Percentiles rank a stretch among this genome's conserved stretches.
Evolutionary conservation across 768 basidiomycete genomes (phyloP).

Genomic region (Rhodotorula sphaerocarpa): DNA sequence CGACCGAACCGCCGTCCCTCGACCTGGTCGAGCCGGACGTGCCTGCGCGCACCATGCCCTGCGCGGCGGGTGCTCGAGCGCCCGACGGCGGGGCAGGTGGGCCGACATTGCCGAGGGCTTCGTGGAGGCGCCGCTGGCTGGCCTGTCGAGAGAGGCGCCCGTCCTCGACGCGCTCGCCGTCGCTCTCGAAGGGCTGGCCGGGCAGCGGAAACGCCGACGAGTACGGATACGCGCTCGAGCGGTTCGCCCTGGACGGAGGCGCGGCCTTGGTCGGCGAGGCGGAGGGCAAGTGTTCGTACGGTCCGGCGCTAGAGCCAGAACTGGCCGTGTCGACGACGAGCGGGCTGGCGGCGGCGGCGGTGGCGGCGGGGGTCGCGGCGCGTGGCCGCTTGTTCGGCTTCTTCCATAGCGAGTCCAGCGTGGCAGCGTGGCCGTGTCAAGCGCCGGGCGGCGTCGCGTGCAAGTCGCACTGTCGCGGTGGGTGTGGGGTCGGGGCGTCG

Average conservation of each 20-base stretch:
- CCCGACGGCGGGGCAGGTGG: not conserved
- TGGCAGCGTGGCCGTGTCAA: not conserved
- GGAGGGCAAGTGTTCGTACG: conserved; percentile 28
- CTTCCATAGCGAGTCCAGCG: conserved; percentile 22
- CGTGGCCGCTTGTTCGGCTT: conserved; percentile 13
- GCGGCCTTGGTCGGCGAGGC: conserved; percentile 16
- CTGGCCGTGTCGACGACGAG: conserved; percentile 1
- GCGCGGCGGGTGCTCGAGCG: not conserved
- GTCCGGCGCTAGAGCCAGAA: conserved; percentile 10
- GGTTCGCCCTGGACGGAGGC: not conserved
- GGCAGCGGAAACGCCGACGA: conserved; percentile 17
- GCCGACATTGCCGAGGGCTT: conserved; percentile 18
- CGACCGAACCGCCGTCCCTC: not conserved
- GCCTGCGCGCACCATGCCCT: no score
- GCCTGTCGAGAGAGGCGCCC: not conserved
- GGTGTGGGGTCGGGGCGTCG: no score
- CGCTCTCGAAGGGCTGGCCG: not conserved
- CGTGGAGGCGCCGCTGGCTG: conserved; percentile 11
- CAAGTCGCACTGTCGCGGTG: no score
- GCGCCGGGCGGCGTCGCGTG: no score
- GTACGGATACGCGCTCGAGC: conserved; percentile 18
- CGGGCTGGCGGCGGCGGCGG: not conserved
- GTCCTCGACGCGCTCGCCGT: not conserved
- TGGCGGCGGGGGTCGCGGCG: conserved; percentile 1
- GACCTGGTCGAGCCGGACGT: not conserved